Conservation (phyloP, 228 moss, liverwort and hornwort genomes). For the Sphagnum magellanicum region DNA sequence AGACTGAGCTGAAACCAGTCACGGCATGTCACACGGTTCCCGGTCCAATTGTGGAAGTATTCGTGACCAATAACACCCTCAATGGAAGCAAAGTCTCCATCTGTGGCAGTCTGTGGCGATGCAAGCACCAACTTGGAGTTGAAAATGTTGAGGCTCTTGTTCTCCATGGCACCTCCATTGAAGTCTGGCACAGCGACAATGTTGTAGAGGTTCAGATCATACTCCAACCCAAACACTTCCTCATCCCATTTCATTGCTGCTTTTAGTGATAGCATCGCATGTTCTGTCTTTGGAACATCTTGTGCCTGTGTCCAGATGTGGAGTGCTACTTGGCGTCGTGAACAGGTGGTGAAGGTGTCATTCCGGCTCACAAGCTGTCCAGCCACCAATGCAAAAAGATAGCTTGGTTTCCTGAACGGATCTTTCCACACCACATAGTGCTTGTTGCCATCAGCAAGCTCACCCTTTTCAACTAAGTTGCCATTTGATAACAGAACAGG, state of each 20-base stretch:
- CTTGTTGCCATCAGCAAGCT: conserved; percentile 36
- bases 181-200: conserved; percentile 90
- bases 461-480: conserved; percentile 65
- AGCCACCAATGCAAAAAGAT: conserved; percentile 81
- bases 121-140: conserved; percentile 88
- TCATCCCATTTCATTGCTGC: conserved; percentile 93
- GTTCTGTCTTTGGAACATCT: conserved; percentile 67
- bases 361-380: conserved; percentile 63
- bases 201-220: conserved; percentile 84
- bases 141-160: conserved; percentile 28
- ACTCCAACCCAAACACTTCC: conserved; percentile 76
- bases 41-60: conserved; percentile 97
- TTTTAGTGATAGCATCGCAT: conserved; percentile 70
- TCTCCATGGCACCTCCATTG: conserved; percentile 10
- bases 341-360: conserved; percentile 54
- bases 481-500: conserved; percentile 80
- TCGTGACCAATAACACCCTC: conserved; percentile 92
- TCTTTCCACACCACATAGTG: conserved; percentile 89
- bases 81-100: conserved; percentile 76
- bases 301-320: conserved; percentile 70
- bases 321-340: conserved; percentile 64
- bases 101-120: conserved; percentile 84
- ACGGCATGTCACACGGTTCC: conserved; percentile 81
- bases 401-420: conserved; percentile 78
- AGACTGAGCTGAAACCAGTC: conserved; percentile 95